Evolutionary conservation across 257 asterid species (phyloP).

Genomic region (Penstemon barbatus): DNA sequence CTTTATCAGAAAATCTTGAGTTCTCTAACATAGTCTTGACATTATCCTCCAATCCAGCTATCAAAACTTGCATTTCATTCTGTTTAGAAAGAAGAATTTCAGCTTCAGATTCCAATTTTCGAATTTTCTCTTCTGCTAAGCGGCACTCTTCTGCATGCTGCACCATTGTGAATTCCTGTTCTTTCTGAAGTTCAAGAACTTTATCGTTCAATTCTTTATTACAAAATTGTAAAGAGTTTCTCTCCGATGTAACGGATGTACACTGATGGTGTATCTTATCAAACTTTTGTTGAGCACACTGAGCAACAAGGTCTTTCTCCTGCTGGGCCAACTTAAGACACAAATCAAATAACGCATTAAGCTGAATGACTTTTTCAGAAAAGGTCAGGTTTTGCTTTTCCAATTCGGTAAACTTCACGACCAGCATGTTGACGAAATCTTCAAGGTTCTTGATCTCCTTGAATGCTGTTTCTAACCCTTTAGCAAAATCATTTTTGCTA

Average conservation of each 20-base stretch:
- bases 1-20: slow-evolving; percentile 60
- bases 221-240: slow-evolving; percentile 50
- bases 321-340: slow-evolving; percentile 64
- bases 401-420: slow-evolving; percentile 60
- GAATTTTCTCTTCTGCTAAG: slow-evolving; percentile 70
- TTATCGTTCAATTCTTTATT: slow-evolving; percentile 63
- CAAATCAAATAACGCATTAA: slow-evolving; percentile 60
- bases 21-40: slow-evolving; percentile 54
- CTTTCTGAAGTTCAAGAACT: slow-evolving; percentile 80
- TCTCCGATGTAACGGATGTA: slow-evolving; percentile 54
- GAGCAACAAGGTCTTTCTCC: slow-evolving; percentile 66
- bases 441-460: slow-evolving; percentile 66
- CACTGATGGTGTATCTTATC: slow-evolving; percentile 57
- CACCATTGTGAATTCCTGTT: slow-evolving; percentile 78
- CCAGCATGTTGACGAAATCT: slow-evolving; percentile 61
- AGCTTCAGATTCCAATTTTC: slow-evolving; percentile 69
- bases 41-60: slow-evolving; percentile 60
- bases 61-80: slow-evolving; percentile 59
- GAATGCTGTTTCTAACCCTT: slow-evolving; percentile 56
- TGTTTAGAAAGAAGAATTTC: slow-evolving; percentile 61
- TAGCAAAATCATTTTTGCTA: slow-evolving; percentile 50
- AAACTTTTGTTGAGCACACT: slow-evolving; percentile 61
- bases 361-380: slow-evolving; percentile 60
- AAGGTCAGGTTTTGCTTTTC: slow-evolving; percentile 72
- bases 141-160: slow-evolving; percentile 94